Evolutionary conservation across 352 stramenopile species (phyloP), one percentile per base, ranked within the genome.

Genomic region (Phytophthora hibernalis): DNA sequence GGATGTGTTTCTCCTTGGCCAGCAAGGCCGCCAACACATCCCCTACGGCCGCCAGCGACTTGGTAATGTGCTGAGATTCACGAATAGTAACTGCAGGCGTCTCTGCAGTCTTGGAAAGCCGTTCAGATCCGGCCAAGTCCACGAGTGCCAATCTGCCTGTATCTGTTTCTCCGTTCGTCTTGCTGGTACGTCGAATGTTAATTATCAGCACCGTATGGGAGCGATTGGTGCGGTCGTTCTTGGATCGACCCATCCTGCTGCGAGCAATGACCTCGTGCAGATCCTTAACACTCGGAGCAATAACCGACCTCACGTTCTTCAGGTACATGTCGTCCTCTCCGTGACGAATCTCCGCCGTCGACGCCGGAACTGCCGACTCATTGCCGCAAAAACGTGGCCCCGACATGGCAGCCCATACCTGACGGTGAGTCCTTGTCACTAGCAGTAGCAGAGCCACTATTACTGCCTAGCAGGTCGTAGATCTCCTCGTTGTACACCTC

Each of bases 401-500:
- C 65, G 3, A 58, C 62, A 38, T 80, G 72, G 15, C 96, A 83
- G 48, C 95, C 93, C 26, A 33, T 68, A 31, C 26, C 5, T 31
- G 26, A 31, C 6, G 24, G 86, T 15, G 78, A 70, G 6, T n/a
- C 37, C 22, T 38, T 48, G 38, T 70, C 61, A 11, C 13, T 42
- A 58, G 35, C 9, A 57, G 40, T 12, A 63, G 55, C 11, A 48
- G 50, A 49, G 33, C 18, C 49, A 56, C 40, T 43, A 15, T 8
- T 20, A n/a, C 3, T 33, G 1, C 38, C 20, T 18, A 96, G 60
- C 18, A 96, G 61, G 43, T 96, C 88, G 35, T 88, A 90, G 48
- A 95, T 79, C 50, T 96, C 87, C 59, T 96, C 88, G 58, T 96
- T 96, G 72, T 96, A 94, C 51, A 96, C 82, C 69, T 96, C 85